Base-by-base conservation (phyloP, 805 yeast species). In the Saturnispora gosingensis region DNA sequence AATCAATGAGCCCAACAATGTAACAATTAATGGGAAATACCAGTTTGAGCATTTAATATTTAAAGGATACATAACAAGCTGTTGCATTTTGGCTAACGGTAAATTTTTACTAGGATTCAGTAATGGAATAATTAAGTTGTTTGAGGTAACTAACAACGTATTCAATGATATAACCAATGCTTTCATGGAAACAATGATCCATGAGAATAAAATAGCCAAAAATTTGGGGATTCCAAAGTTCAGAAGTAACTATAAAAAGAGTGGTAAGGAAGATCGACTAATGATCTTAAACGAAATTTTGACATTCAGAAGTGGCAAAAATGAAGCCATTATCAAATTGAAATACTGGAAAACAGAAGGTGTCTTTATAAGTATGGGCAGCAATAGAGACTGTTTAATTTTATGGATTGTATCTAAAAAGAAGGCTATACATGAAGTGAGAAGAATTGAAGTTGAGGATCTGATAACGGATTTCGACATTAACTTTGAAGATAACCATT, bases 331-430 rank as follows among this genome's bases (percentile, higher is more conserved):
- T 16, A 27, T 47, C 11, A 51, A 48, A 13, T 42, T 88, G 25
- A 67, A 69, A 38, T 71, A 73, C 32, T 75, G 82, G 25, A 67
- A 73, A 7, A 75, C 79, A 42, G 83, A 72, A 60, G 80, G 82
- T 49, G 62, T 76, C 1, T 68, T 84, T 13, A 54, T 84, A 8
- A 77, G 83, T 53, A 62, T 78, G 30, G 89, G 84, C 60, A 55
- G 48, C 0, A 67, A 62, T 5, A 90, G 93, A 0, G 63, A 63
- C 1, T 77, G 79, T 3, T 25, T 54, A 30, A 73, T 74, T 16
- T 54, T 82, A 2, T 88, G 95, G 95, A 88, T 88, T 58, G 59
- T 80, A 39, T 72, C 80, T 2, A 62, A 81, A 30, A 71, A 70
- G 48, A 73, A 73, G 48, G 72, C 75, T 43, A 74, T 85, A 3